These are phyloP conservation scores for Blastomyces gilchristii DNA, from an alignment of 2,329 filamentous ascomycete species.

Conservation along the genomic window DNA sequence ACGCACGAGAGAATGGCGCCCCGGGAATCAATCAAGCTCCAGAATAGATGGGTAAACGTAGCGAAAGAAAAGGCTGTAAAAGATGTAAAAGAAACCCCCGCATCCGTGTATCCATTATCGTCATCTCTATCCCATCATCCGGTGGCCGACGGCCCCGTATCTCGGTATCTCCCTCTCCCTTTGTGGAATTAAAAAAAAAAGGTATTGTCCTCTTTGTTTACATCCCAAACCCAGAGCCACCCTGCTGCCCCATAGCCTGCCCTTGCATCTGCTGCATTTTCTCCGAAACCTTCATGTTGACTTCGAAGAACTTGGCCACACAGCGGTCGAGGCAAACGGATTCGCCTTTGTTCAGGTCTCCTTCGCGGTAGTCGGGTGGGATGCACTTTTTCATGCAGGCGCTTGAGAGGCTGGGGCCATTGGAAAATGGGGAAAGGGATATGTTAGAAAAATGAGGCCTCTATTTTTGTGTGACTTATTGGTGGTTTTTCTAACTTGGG, in stretches of 20 bases:
- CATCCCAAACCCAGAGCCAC: constrained; percentile 43
- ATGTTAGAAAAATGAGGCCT: background rate
- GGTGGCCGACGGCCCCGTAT: background rate
- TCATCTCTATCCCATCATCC: background rate
- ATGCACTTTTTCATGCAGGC: constrained; percentile 93
- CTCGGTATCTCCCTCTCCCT: constrained; percentile 17
- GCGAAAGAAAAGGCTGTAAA: background rate
- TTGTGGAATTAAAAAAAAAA: constrained; percentile 13
- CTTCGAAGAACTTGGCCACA: constrained; percentile 96
- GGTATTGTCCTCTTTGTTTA: constrained; percentile 20
- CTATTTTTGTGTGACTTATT: background rate
- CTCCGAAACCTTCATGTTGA: constrained; percentile 94
- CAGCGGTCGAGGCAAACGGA: constrained; percentile 96
- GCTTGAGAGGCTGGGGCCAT: constrained; percentile 56
- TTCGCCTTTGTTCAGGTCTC: constrained; percentile 97
- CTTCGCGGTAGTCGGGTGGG: constrained; percentile 83
- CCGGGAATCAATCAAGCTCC: background rate
- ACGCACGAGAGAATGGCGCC: background rate
- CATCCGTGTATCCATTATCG: background rate
- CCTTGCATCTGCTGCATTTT: constrained; percentile 96
- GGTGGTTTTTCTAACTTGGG: too few species aligned
- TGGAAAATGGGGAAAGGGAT: background rate
- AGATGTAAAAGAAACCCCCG: background rate
- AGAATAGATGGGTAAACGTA: background rate
- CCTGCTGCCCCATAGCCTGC: constrained; percentile 53